Evolutionary conservation across 352 stramenopile genomes (phyloP), one percentile per base, ranked within the genome.

Genomic region (Thraustochytrium sp.): DNA sequence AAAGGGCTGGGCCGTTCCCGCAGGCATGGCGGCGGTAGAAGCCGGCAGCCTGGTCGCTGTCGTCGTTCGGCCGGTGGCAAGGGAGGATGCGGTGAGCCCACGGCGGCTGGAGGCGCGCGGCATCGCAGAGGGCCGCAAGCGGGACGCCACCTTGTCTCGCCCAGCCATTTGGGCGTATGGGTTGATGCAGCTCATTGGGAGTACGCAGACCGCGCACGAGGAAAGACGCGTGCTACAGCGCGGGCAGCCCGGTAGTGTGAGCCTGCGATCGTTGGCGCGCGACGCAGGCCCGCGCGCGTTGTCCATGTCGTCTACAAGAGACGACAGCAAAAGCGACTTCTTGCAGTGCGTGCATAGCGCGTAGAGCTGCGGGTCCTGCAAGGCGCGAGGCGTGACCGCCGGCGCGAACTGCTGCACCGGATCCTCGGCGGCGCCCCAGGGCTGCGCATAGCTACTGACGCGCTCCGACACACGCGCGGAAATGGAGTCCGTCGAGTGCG

Each of bases 291-390:
- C 31, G n/a, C 46, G 9, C 44, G 36, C n/a, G n/a, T 5, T 23
- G 21, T 4, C 9, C 31, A 31, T 29, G 16, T 80, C 90, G 2
- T 90, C 89, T 42, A 95, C 85, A 23, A 95, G 82, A 68, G 90
- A 89, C 29, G 90, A 89, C 29, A 95, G 88, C 23, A 91, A 93
- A n/a, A 95, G 84, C 63, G 92, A 93, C 4, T 89, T 87, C 65
- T 93, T 94, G 86, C 92, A 95, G 63, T 90, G 94, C 75, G 94
- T 94, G 84, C 92, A 95, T 1, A 91, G 89, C 42, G 94, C 92
- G 85, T 92, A 95, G 5, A 95, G 86, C 80, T 94, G 91, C 9
- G 92, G 91, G 3, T 90, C 86, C 88, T 2, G 88, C 77, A 8
- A 74, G 76, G 21, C 91, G 84, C 76, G 92, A 87, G 0, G 88